Evolutionary conservation across 768 basidiomycete species (phyloP).

Genomic region (Kwoniella pini): DNA sequence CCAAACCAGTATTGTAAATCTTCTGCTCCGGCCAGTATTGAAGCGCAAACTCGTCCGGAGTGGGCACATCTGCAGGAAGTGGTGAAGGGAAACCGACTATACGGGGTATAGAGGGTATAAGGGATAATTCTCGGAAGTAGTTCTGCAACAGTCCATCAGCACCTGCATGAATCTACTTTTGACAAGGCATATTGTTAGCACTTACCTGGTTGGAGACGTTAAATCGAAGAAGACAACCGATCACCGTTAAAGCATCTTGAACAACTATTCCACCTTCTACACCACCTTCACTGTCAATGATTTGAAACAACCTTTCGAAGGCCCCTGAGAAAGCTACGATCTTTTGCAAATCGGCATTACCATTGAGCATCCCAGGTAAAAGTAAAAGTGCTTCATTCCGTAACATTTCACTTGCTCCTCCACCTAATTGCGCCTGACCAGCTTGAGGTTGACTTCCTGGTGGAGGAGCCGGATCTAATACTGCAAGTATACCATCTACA

Average conservation of each 20-base stretch:
- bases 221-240: slow-evolving; percentile 83
- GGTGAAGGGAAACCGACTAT: slow-evolving; percentile 60
- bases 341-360: slow-evolving; percentile 93
- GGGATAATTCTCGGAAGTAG: slow-evolving; percentile 85
- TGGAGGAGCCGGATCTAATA: slow-evolving; percentile 30
- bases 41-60: slow-evolving; percentile 75
- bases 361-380: slow-evolving; percentile 74
- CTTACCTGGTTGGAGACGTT: slow-evolving; percentile 91
- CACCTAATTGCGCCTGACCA: slow-evolving; percentile 23
- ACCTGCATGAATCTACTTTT: no score
- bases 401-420: slow-evolving; percentile 52
- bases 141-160: no score
- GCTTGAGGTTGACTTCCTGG: slow-evolving; percentile 14
- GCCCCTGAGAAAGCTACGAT: slow-evolving; percentile 94
- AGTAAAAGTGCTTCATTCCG: slow-evolving; percentile 72
- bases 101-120: slow-evolving; percentile 67
- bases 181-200: background rate
- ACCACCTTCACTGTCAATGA: slow-evolving; percentile 82
- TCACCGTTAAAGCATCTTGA: slow-evolving; percentile 79
- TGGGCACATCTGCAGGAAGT: slow-evolving; percentile 65
- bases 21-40: slow-evolving; percentile 98
- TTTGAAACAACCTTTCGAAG: slow-evolving; percentile 92
- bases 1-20: slow-evolving; percentile 71
- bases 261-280: slow-evolving; percentile 85
- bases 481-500: slow-evolving; percentile 62